phyloP scores from a whole-genome alignment of 345 rosid genomes.

The Aquilaria yunnanensis region DNA sequence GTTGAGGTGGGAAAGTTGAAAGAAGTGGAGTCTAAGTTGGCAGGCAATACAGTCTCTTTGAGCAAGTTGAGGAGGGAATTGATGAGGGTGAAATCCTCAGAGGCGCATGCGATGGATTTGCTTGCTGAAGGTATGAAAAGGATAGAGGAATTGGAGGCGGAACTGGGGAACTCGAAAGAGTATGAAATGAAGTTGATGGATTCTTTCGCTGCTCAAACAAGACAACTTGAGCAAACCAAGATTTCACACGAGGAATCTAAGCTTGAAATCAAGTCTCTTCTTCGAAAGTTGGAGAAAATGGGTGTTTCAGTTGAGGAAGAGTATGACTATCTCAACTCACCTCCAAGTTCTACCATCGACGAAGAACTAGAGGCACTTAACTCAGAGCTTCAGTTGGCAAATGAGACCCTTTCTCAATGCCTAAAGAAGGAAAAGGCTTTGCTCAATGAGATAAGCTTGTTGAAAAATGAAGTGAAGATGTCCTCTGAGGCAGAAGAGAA shows the following conservation, averaged over 20 bases:
- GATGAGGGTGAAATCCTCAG: constrained; percentile 12
- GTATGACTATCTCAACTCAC: constrained; percentile 14
- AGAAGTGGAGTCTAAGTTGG: constrained; percentile 22
- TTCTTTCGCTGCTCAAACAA: constrained; percentile 29
- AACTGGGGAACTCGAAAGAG: constrained; percentile 31
- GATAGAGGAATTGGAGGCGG: constrained; percentile 34
- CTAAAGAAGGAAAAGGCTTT: constrained; percentile 29
- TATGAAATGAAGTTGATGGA: constrained; percentile 26
- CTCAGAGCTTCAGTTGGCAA: constrained; percentile 29
- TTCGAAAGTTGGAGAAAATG: constrained; percentile 18
- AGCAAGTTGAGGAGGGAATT: constrained; percentile 20
- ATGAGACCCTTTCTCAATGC: constrained; percentile 17
- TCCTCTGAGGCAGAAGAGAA: constrained; percentile 56
- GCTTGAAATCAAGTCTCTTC: constrained; percentile 28
- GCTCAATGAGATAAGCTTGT: constrained; percentile 26
- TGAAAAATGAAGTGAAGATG: constrained; percentile 40
- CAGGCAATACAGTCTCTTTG: constrained; percentile 22
- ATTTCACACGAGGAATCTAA: constrained; percentile 40
- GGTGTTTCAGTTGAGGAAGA: constrained; percentile 11
- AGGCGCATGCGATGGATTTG: constrained; percentile 15
- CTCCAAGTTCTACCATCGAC: constrained; percentile 13
- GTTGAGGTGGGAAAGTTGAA: constrained; percentile 20
- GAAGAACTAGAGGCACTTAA: constrained; percentile 24
- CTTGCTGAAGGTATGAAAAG: constrained; percentile 20
- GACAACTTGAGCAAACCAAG: constrained; percentile 40